Evolutionary conservation across 495 filamentous ascomycete genomes (phyloP), one percentile per base, ranked within the genome.

Genomic region (Hypoxylon crocopeplum): DNA sequence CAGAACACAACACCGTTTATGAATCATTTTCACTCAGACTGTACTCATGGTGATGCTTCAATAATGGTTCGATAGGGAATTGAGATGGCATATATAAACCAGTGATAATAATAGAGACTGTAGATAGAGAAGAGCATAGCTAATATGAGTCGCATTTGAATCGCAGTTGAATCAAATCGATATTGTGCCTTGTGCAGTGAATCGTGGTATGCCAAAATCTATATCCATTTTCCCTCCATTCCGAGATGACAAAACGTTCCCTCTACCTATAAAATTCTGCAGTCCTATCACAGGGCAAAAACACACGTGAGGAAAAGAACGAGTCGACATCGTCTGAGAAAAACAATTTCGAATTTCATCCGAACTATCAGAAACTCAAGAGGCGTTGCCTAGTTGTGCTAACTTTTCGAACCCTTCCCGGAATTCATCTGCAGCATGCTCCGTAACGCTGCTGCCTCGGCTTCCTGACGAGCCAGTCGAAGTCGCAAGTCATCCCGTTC

Each of bases 401-500:
- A 64, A 64, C 49, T 39, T 51, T 58, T 50, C 32, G 30, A 30
- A 48, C 56, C 48, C 48, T 59, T 56, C 48, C 62, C 62, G 61
- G 62, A 67, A 44, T 59, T 67, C 68, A 77, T 48, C 46, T 70
- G 68, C 25, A 79, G 42, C 73, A 79, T 75, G 52, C 73, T 74
- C 47, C 76, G 62, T 57, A 81, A 57, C 30, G 74, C 73, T 3
- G 68, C 71, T 16, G 73, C 55, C 73, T 88, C 86, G 5, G 85
- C 87, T 71, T 89, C 86, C 70, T 85, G 71, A 62, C 82, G 79
- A 37, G 85, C 86, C 34, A 86, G 75, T 24, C 72, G 76, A 48
- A 91, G 75, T 62, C 84, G 83, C 65, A 91, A 62, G 29, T 86
- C 88, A 63, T 89, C 86, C 11, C 87, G 76, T 69, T 86, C 86